A percentile compares a stretch with the other conserved stretches of the same genome.
Evolutionary conservation across 768 basidiomycete species (phyloP).

Genomic region (Kwoniella dendrophila): DNA sequence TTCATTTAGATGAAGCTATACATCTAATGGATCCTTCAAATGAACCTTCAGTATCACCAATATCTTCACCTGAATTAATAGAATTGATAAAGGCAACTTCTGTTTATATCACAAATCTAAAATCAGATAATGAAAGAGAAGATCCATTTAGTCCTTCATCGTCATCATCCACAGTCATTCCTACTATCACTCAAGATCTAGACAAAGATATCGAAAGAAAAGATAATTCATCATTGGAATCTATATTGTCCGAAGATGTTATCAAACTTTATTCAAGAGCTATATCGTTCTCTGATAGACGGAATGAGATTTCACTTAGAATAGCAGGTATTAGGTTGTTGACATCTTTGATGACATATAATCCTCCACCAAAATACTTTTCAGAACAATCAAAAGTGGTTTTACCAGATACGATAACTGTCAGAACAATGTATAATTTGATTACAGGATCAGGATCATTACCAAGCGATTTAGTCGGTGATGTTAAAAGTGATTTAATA

Average conservation of each 20-base stretch:
- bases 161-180: neutral
- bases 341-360: slow-evolving; percentile 35
- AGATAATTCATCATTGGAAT: neutral
- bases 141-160: neutral
- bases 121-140: slow-evolving; percentile 17
- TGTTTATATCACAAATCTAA: slow-evolving; percentile 27
- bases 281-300: slow-evolving; percentile 28
- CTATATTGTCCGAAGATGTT: slow-evolving; percentile 20
- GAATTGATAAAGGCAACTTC: slow-evolving; percentile 43
- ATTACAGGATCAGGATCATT: neutral
- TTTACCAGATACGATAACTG: slow-evolving; percentile 30
- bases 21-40: slow-evolving; percentile 13
- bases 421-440: slow-evolving; percentile 27
- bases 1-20: slow-evolving; percentile 28
- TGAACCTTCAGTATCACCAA: neutral
- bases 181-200: neutral
- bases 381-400: neutral
- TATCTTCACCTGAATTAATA: slow-evolving; percentile 30
- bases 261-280: slow-evolving; percentile 32
- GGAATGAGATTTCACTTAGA: slow-evolving; percentile 23
- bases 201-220: slow-evolving; percentile 2
- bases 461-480: neutral
- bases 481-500: slow-evolving; percentile 32
- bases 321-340: slow-evolving; percentile 44
- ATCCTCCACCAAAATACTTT: slow-evolving; percentile 24